Evolutionary conservation across 169 alveolate species (phyloP).

Genomic region (Cryptosporidium sp.): DNA sequence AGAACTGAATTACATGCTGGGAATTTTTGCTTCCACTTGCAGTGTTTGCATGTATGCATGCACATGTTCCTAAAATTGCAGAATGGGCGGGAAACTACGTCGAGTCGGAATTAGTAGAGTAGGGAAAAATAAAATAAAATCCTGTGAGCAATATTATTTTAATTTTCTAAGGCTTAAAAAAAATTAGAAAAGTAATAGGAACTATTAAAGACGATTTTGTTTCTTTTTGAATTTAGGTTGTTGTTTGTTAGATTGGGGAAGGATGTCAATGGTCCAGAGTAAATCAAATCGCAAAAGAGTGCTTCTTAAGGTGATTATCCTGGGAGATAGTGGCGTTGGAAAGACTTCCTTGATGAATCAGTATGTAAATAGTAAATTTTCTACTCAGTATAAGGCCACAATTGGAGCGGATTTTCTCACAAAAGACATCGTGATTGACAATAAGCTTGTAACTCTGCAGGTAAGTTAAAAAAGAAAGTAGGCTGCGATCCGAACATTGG

Average conservation of each 20-base stretch:
- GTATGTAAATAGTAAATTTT: constrained; percentile 95
- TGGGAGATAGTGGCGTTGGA: constrained; percentile 99
- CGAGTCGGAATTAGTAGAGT: constrained; percentile 68
- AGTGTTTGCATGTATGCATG: constrained; percentile 11
- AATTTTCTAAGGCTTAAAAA: constrained; percentile 43
- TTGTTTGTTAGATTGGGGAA: not conserved
- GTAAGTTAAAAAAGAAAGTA: constrained; percentile 77
- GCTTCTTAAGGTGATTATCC: constrained; percentile 94
- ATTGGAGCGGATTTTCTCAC: constrained; percentile 99
- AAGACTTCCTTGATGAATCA: constrained; percentile 98
- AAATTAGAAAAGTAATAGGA: constrained; percentile 9
- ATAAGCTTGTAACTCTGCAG: constrained; percentile 95
- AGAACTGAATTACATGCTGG: not conserved
- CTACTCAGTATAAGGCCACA: constrained; percentile 97
- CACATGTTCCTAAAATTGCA: constrained; percentile 16
- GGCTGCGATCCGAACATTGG: not conserved
- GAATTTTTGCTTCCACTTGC: not conserved
- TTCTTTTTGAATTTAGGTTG: constrained; percentile 3
- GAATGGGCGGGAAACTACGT: constrained; percentile 65
- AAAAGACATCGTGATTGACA: constrained; percentile 96
- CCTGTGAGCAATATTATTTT: constrained; percentile 16
- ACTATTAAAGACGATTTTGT: constrained; percentile 9
- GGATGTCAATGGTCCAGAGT: constrained; percentile 30
- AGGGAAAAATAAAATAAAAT: constrained; percentile 5
- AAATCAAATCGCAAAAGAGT: constrained; percentile 86